Conservation (phyloP, 75 land plant genomes). For the Selaginella tamariscina region DNA sequence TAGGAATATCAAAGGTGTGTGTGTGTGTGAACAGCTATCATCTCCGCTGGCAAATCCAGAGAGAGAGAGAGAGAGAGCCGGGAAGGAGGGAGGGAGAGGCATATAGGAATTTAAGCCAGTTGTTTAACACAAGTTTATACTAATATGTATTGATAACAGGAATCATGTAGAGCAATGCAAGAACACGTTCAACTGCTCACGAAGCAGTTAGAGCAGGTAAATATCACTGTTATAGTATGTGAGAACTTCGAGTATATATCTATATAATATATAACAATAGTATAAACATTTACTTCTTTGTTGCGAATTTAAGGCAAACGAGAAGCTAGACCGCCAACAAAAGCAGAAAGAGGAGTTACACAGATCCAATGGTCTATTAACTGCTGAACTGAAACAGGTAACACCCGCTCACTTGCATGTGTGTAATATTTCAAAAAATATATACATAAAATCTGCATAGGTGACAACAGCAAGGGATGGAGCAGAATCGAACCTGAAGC, state of each 20-base stretch:
- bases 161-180: conserved; percentile 26
- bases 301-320: conserved; percentile 10
- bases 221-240: too few species aligned
- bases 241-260: too few species aligned
- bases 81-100: not conserved
- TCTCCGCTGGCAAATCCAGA: not conserved
- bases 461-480: conserved; percentile 17
- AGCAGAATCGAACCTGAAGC: conserved; percentile 20
- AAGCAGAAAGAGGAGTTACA: conserved; percentile 16
- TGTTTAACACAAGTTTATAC: not conserved
- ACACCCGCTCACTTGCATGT: not conserved
- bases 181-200: conserved; percentile 25
- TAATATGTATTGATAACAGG: conserved; percentile 13
- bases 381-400: conserved; percentile 18
- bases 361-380: conserved; percentile 8
- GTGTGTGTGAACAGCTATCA: not conserved
- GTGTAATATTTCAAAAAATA: not conserved
- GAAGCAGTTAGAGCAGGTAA: conserved; percentile 32
- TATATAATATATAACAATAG: too few species aligned
- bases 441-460: conserved; percentile 7
- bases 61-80: too few species aligned
- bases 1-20: conserved; percentile 23
- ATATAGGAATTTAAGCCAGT: not conserved
- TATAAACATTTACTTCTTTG: not conserved
- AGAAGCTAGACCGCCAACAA: conserved; percentile 17